These are phyloP conservation scores for Podaxis sp. DNA, from an alignment of 768 basidiomycete genomes.

Conservation along the genomic window DNA sequence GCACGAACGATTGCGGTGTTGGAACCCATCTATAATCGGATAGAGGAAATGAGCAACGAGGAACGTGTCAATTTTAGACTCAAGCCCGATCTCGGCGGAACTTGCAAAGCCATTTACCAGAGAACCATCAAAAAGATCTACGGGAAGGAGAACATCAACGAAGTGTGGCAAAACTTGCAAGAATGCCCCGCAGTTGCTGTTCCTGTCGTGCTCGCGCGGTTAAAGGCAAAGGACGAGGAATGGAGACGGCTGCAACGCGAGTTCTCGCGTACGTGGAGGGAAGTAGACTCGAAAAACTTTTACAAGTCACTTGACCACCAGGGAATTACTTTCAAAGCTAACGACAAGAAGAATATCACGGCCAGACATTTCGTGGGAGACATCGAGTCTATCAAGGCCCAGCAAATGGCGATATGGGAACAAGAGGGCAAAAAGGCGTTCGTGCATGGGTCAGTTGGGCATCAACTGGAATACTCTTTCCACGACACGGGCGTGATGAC, in stretches of 20 bases:
- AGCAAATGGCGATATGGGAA: conserved; percentile 47
- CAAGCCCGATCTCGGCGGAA: conserved; percentile 85
- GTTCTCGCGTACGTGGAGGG: conserved; percentile 96
- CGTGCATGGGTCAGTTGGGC: conserved; percentile 46
- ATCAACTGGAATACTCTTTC: conserved; percentile 80
- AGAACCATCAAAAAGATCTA: conserved; percentile 94
- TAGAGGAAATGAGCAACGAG: conserved; percentile 86
- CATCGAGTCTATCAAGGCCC: conserved; percentile 66
- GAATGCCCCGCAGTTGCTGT: conserved; percentile 89
- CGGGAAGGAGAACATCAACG: conserved; percentile 70
- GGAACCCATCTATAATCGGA: conserved; percentile 81
- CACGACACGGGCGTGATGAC: conserved; percentile 77
- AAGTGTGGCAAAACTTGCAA: conserved; percentile 84
- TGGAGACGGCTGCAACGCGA: conserved; percentile 94
- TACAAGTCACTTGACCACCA: conserved; percentile 98
- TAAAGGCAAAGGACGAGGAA: conserved; percentile 95
- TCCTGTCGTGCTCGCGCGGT: conserved; percentile 83
- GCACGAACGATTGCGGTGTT: conserved; percentile 87
- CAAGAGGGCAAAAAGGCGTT: conserved; percentile 36
- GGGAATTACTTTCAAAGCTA: conserved; percentile 90
- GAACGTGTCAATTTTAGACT: conserved; percentile 82
- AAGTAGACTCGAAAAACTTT: conserved; percentile 96
- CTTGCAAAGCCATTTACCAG: conserved; percentile 85
- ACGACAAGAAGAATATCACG: conserved; percentile 92
- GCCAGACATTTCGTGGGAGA: conserved; percentile 80